Evolutionary conservation across 306 rosid genomes (phyloP), one percentile per base, ranked within the genome.

Genomic region (Herpetospermum pedunculosum): DNA sequence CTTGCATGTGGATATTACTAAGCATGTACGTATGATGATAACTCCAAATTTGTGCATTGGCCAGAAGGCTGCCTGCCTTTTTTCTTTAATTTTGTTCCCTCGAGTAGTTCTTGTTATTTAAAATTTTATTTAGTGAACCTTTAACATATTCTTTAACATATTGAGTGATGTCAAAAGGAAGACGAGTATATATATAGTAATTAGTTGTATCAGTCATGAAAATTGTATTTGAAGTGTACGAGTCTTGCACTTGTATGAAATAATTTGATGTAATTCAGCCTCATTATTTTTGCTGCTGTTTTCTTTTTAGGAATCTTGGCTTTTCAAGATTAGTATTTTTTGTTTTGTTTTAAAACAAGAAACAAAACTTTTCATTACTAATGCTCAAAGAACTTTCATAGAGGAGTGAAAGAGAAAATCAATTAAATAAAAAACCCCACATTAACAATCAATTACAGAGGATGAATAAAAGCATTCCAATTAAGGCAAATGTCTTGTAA

Each of bases 1-100:
- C 55, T 74, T 92, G 96, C 98, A 92, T 18, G 87, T 82, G 87
- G 92, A 88, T 87, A 79, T 88, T 48, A 90, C 90, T 32, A 90
- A 86, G 73, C 92, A 92, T 82, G 96, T 92, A 85, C 12, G 92
- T 87, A 44, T 74, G 71, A 53, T 15, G 74, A 72, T 47, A 70
- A 30, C 58, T 70, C 72, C 60, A 15, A 47, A 41, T 8, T 47
- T 29, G 7, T 14, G 0, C 46, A 59, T 47, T 19, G 26, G 28
- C 32, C 6, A 9, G 25, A 29, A 30, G 28, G 53, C 3, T 70
- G 75, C 58, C 47, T 38, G 6, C n/a, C 50, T 13, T 14, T 44
- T 40, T 72, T 72, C 13, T 48, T 50, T 69, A 37, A 2, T 44
- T 69, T 69, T 25, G 13, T 69, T 29, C 6, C 62, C 70, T 40